These are phyloP conservation scores for Curvularia sp. DNA, from an alignment of 2,329 filamentous ascomycete species.

Conservation along the genomic window DNA sequence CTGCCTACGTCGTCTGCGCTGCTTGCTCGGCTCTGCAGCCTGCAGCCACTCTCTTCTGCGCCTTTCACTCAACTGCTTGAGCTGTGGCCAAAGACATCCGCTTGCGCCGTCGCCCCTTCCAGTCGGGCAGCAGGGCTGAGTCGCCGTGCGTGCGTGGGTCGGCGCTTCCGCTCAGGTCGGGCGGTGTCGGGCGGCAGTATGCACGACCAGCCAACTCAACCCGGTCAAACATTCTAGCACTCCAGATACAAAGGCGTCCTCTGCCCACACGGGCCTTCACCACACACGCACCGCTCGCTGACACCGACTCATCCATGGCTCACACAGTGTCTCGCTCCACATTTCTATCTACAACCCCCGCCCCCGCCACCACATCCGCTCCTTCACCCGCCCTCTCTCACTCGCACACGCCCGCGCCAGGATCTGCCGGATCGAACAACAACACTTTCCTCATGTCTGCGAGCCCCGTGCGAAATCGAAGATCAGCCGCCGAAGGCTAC, in stretches of 20 bases:
- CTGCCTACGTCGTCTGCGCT: not conserved
- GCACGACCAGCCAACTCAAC: conserved; percentile 24
- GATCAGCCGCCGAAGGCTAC: conserved; percentile 72
- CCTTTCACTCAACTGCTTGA: not conserved
- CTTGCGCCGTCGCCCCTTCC: conserved; percentile 2
- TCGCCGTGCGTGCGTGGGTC: conserved; percentile 22
- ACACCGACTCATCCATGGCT: conserved; percentile 38
- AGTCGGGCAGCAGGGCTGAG: conserved; percentile 16
- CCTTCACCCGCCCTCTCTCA: conserved; percentile 46
- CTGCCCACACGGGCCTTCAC: conserved; percentile 30
- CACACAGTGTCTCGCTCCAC: conserved; percentile 30
- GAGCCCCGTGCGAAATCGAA: conserved; percentile 64
- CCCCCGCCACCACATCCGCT: conserved; percentile 41
- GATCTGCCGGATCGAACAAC: conserved; percentile 65
- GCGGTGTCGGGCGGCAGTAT: conserved; percentile 19
- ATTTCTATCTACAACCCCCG: conserved; percentile 29
- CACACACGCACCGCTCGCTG: conserved; percentile 18
- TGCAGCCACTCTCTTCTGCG: not conserved
- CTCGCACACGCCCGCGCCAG: conserved; percentile 47
- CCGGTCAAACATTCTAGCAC: conserved; percentile 32
- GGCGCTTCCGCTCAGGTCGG: conserved; percentile 22
- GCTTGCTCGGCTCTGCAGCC: not conserved
- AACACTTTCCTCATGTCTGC: conserved; percentile 90
- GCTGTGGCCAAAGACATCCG: not conserved
- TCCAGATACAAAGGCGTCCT: conserved; percentile 28